These are phyloP conservation scores for Rheum nobile DNA, from an alignment of 148 eudicot species.

Conservation along the genomic window DNA sequence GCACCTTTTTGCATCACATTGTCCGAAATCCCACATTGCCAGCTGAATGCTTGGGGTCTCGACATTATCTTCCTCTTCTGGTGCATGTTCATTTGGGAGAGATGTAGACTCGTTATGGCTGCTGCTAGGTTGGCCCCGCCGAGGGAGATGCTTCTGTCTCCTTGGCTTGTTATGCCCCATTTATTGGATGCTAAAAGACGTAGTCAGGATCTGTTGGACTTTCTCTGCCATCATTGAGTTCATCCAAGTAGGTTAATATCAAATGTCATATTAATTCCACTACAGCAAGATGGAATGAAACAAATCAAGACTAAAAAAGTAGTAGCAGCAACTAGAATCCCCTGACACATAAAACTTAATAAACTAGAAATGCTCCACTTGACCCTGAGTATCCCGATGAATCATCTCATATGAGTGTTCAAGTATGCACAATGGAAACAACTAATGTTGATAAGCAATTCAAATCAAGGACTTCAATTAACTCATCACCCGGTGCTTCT, in stretches of 20 bases:
- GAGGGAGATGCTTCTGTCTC: conserved; percentile 38
- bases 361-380: too few species aligned
- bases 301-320: neutral
- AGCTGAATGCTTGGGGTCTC: conserved; percentile 54
- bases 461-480: too few species aligned
- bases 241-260: neutral
- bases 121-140: conserved; percentile 41
- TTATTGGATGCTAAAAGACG: neutral
- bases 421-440: neutral
- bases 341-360: too few species aligned
- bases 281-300: neutral
- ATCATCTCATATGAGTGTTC: neutral
- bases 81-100: conserved; percentile 39
- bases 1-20: conserved; percentile 90
- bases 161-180: conserved; percentile 70
- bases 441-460: too few species aligned
- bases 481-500: neutral
- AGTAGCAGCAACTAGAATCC: neutral
- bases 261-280: neutral
- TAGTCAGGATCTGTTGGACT: neutral
- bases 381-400: too few species aligned
- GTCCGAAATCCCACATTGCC: conserved; percentile 99
- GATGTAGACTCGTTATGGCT: conserved; percentile 42
- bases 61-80: conserved; percentile 34
- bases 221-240: neutral